Base-by-base conservation (phyloP, 2,329 filamentous ascomycete species). In the Chaetomiaceae sp. region DNA sequence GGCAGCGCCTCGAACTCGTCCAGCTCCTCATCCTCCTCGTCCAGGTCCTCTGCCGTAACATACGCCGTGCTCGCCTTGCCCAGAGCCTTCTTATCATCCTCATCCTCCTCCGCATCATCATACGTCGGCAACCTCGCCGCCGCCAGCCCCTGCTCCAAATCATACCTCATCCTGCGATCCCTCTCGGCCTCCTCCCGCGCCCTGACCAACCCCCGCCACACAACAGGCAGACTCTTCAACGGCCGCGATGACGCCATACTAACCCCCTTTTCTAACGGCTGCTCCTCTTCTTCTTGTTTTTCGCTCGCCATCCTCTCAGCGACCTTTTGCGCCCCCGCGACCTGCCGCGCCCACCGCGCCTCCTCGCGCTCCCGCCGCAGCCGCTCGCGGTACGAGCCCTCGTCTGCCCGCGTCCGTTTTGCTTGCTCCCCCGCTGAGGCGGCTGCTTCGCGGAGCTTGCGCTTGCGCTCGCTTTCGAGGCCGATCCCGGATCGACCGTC, bases 401-500 rank as follows among this genome's bases (percentile, higher is more conserved):
- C 84, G 37, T 87, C 77, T 27, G 72, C 76, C 71, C 21, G 41
- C 64, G 30, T 68, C 66, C 20, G 63, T 62, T 55, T 64, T 4
- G 48, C 51, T 13, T 31, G 31, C 50, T 58, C 56, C 40, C 57
- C 64, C 4, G 55, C 65, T 42, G 63, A 71, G 57, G 78, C 80
- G 4, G 77, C 78, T 48, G 81, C 79, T 66, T 89, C 85, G 38
- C 79, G 71, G 19, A 82, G 63, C 63, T 86, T 91, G 57, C 89
- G 77, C 73, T 95, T 96, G 70, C 85, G 85, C 66, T 93, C 89
- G 4, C 78, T 82, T 57, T 93, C 89, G 60, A 92, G 70, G 0
- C 93, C 92, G 58, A 97, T 89, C 1, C 92, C 93, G 14, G 82
- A 85, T 3, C 87, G 78, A 61, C 86, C 86, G 46, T 90, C 86